Evolutionary conservation across 2,329 filamentous ascomycete species (phyloP), one percentile per base, ranked within the genome.

Genomic region (Cladosporium sp.): DNA sequence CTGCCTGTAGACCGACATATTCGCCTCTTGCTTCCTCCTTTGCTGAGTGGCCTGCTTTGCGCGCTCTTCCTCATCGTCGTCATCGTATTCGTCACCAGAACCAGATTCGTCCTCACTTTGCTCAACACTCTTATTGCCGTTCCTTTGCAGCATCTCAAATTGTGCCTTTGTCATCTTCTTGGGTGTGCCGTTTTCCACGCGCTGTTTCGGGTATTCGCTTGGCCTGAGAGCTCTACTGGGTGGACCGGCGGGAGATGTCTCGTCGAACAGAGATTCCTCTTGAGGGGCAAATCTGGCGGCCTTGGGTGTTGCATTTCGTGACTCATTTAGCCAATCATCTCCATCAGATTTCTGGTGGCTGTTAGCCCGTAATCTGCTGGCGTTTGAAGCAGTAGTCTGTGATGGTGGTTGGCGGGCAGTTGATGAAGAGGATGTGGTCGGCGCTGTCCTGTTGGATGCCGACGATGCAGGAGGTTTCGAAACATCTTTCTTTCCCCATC

Each of bases 151-250:
- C 60, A 80, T 76, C 58, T 96, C 91, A 64, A 95, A 96, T 70
- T 96, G 85, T 10, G 87, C 89, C 1, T 88, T 88, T 1, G 91
- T 96, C 90, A 96, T 96, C 61, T 94, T 88, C 72, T 94, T 94
- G 0, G 64, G 60, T 9, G 58, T 60, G 44, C 63, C 63, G 36
- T 61, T 40, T 35, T 65, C 60, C 32, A 62, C 65, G 32, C 62
- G 64, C 24, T 61, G 55, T 28, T 65, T 64, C 9, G 53, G 50
- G 15, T 52, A 50, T 10, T 44, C 34, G 7, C 37, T 58, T 10
- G 67, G 68, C 45, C 65, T 62, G 15, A 69, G 42, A 7, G 68
- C 68, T 10, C 67, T 65, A 53, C 68, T 71, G 4, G 70, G 58
- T 13, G 70, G 68, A 20, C 71, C 68, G 13, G 57, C 57, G n/a